Base-by-base conservation (phyloP, 1,284 basidiomycete genomes). In the Ustilago curta region DNA sequence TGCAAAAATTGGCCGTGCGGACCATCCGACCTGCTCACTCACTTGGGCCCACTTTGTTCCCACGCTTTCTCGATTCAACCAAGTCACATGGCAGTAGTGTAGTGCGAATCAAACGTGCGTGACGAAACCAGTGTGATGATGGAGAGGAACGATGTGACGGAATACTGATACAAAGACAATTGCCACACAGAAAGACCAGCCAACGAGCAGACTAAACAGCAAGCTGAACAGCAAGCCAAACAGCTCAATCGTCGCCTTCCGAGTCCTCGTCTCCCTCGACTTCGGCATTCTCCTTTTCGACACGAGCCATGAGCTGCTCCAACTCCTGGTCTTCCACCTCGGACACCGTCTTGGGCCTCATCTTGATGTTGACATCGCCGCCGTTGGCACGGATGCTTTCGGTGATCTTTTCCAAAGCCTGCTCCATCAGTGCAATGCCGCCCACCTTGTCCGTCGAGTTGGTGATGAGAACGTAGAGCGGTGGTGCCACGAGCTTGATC, bases 361-460 rank as follows among this genome's bases (percentile, higher is more conserved):
- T 98, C 89, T 98, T 99, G 59, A 99, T 91, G 29, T 92, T 88
- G 70, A 97, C 88, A 54, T 90, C 90, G 3, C 97, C 97, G 45
- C 83, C 82, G 51, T 69, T 76, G 39, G 94, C 93, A 83, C 93
- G 91, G 72, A 99, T 97, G 29, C 90, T 90, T 71, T 88, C 88
- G 69, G 93, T 92, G 79, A 99, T 98, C 19, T 90, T 89, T 82
- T 95, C 93, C 70, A 99, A 93, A 0, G 96, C 94, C 70, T 93
- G 90, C 85, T 99, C 97, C 72, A 99, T 90, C 40, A 92, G 89
- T 73, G 96, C 95, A 12, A 98, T 93, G 37, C 95, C 96, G 44
- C 92, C 94, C 76, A 90, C 91, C 90, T 99, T 99, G 87, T 99
- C 96, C 7, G 96, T 98, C 19, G 94, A 93, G 80, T 97, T 97